A percentile compares a stretch with the other conserved stretches of the same genome.
Evolutionary conservation across 176 grass and related monocot genomes (phyloP).

Genomic region (Paspalum vaginatum): DNA sequence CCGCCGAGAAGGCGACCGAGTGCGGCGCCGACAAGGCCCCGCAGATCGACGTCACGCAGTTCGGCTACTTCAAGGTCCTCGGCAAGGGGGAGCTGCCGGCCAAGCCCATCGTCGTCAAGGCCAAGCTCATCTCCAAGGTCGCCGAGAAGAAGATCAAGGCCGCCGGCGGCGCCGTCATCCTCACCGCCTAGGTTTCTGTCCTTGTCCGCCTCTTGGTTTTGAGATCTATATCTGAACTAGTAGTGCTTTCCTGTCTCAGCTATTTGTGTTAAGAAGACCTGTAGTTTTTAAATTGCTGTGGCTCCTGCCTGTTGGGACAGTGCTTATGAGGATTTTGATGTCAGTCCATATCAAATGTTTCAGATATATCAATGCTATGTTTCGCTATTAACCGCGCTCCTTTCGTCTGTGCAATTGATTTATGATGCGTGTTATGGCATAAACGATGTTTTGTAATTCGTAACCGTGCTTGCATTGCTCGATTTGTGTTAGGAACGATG

Average conservation of each 20-base stretch:
- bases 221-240: conserved; percentile 44
- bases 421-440: neutral
- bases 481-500: neutral
- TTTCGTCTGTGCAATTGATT: neutral
- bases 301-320: neutral
- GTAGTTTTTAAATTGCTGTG: conserved; percentile 32
- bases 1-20: conserved; percentile 60
- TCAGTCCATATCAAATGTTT: conserved; percentile 38
- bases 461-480: no score
- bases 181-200: conserved; percentile 66
- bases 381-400: neutral
- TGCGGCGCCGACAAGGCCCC: conserved; percentile 58
- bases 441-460: neutral
- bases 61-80: conserved; percentile 96
- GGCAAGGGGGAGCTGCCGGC: conserved; percentile 70
- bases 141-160: conserved; percentile 99
- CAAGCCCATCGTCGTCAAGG: conserved; percentile 84
- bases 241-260: conserved; percentile 25
- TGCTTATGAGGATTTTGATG: conserved; percentile 32
- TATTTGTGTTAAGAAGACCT: conserved; percentile 52
- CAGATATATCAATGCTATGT: conserved; percentile 15
- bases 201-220: conserved; percentile 31
- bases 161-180: conserved; percentile 76
- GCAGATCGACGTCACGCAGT: conserved; percentile 74
- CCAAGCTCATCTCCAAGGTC: conserved; percentile 90